Percentiles rank a stretch among this genome's conserved stretches.
These are phyloP conservation scores for Platanus orientalis DNA, from an alignment of 164 flowering plant genomes.

Conservation along the genomic window DNA sequence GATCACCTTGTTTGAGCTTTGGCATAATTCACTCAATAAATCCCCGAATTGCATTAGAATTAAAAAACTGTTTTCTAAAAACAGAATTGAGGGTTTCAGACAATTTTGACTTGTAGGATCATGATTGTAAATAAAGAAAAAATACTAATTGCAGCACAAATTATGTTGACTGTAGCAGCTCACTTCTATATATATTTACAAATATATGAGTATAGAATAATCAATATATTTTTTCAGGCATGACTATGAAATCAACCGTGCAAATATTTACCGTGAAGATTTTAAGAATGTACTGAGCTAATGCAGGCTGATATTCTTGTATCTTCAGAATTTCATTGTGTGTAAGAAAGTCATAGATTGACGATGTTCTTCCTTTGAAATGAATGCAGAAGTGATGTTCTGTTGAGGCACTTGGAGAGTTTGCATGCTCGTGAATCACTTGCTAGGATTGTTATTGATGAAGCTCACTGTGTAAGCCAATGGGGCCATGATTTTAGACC, in stretches of 20 bases:
- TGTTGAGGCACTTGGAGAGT: conserved; percentile 75
- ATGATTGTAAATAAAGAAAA: too few species aligned
- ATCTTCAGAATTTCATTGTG: neutral
- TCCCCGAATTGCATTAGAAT: too few species aligned
- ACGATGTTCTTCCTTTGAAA: neutral
- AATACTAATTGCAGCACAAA: too few species aligned
- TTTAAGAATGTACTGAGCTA: neutral
- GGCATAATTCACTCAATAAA: too few species aligned
- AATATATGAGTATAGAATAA: too few species aligned
- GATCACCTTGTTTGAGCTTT: too few species aligned
- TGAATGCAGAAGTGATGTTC: conserved; percentile 76
- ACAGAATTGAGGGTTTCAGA: too few species aligned
- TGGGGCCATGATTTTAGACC: conserved; percentile 99
- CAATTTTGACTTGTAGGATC: too few species aligned
- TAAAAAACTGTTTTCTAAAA: too few species aligned
- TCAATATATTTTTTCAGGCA: too few species aligned
- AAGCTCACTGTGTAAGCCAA: conserved; percentile 99
- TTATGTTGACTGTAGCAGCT: too few species aligned
- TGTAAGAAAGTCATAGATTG: neutral
- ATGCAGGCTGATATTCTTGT: neutral
- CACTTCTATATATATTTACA: too few species aligned
- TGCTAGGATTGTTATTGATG: conserved; percentile 92
- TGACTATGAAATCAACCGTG: neutral
- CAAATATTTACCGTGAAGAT: neutral
- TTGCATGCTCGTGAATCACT: conserved; percentile 67